Conservation (phyloP, 139 green algal genomes). For the Deuterostichococcus epilithicus region DNA sequence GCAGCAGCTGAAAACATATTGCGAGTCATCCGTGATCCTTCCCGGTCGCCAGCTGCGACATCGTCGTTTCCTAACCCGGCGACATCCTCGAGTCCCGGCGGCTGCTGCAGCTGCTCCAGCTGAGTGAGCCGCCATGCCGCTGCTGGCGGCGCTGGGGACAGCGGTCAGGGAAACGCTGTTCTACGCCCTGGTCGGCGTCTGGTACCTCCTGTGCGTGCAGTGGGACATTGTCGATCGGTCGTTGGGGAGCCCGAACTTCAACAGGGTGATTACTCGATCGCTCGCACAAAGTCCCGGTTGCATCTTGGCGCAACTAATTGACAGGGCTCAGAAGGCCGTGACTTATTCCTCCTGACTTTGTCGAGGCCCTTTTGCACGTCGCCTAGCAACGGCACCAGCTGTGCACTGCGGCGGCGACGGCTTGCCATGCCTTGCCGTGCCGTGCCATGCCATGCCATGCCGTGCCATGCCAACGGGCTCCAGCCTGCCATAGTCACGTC, state of each 20-base stretch:
- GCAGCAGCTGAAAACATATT: too few species aligned
- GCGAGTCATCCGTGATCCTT: too few species aligned
- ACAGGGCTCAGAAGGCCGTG: not conserved
- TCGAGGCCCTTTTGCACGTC: too few species aligned
- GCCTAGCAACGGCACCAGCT: too few species aligned
- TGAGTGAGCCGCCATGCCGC: not conserved
- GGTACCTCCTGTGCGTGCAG: conserved; percentile 1
- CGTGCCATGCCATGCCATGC: not conserved
- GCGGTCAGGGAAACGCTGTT: not conserved
- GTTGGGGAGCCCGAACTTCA: not conserved
- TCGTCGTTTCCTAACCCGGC: too few species aligned
- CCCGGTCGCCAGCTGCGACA: too few species aligned
- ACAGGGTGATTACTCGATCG: not conserved
- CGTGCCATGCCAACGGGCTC: not conserved
- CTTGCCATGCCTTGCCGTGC: too few species aligned
- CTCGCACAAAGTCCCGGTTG: too few species aligned
- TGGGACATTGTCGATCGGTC: not conserved
- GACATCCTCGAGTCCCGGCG: too few species aligned
- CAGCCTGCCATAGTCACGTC: not conserved
- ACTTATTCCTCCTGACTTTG: not conserved
- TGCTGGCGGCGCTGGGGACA: not conserved
- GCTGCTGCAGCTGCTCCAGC: too few species aligned
- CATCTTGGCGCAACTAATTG: too few species aligned
- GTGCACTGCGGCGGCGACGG: too few species aligned
- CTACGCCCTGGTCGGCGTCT: not conserved